A percentile compares a stretch with the other conserved stretches of the same genome.
These are phyloP conservation scores for Paramecium sonneborni DNA, from an alignment of 73 alveolate species.

Conservation along the genomic window DNA sequence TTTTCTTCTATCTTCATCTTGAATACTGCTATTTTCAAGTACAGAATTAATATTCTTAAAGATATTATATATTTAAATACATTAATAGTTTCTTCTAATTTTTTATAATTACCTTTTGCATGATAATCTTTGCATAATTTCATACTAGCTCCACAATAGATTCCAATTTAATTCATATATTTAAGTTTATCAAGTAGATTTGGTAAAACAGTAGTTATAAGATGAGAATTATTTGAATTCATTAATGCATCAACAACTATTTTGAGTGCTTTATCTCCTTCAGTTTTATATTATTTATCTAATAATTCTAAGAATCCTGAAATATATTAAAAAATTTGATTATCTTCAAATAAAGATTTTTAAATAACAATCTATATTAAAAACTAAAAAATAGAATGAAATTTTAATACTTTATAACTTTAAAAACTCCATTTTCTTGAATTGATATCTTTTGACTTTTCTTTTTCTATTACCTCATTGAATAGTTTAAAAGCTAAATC, in stretches of 20 bases:
- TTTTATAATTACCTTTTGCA: no score
- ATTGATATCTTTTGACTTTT: neutral
- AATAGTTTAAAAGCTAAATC: neutral
- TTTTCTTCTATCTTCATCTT: neutral
- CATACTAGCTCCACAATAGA: conserved; percentile 22
- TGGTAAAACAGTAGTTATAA: neutral
- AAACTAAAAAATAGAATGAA: neutral
- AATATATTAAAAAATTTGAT: neutral
- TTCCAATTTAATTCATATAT: neutral
- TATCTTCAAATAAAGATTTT: neutral
- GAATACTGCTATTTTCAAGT: neutral
- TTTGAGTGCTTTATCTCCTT: conserved; percentile 19
- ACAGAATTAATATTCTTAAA: neutral
- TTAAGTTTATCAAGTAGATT: neutral
- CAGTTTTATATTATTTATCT: neutral
- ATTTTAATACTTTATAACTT: neutral
- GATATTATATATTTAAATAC: neutral
- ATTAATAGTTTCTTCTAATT: neutral
- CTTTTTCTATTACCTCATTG: neutral
- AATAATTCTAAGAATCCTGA: neutral
- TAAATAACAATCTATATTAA: neutral
- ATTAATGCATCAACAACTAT: neutral
- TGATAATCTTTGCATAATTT: neutral
- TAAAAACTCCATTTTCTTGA: neutral
- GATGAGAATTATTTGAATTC: conserved; percentile 7